phyloP scores from a whole-genome alignment of 2,329 filamentous ascomycete genomes.

The Alternaria burnsii region DNA sequence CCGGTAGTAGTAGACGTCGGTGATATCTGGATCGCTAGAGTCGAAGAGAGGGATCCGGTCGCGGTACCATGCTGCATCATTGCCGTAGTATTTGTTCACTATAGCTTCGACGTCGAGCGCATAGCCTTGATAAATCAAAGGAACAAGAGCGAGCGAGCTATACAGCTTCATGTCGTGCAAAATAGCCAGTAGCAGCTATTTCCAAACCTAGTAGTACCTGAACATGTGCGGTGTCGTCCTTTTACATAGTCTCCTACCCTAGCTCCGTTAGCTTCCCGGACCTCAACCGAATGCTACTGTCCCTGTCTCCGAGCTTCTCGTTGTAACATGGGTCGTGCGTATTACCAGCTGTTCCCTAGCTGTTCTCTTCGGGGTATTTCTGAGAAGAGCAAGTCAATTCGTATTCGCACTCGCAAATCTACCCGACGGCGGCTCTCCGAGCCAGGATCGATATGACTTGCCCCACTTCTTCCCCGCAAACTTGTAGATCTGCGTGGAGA shows the following conservation, averaged over 20 bases:
- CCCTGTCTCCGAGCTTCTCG: background rate
- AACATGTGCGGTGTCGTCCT: background rate
- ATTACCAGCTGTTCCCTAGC: background rate
- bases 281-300: background rate
- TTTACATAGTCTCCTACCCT: background rate
- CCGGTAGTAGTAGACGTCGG: conserved; percentile 58
- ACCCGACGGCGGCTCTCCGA: background rate
- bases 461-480: conserved; percentile 10
- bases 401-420: background rate
- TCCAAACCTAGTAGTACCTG: background rate
- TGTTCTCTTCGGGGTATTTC: background rate
- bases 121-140: background rate
- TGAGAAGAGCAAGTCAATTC: background rate
- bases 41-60: conserved; percentile 53
- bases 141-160: background rate
- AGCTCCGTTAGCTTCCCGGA: background rate
- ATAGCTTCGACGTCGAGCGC: conserved; percentile 35
- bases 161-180: background rate
- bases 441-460: background rate
- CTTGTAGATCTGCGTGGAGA: conserved; percentile 3
- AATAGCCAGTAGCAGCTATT: background rate
- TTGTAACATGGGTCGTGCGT: background rate
- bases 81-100: conserved; percentile 50
- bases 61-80: conserved; percentile 53
- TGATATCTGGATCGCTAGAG: conserved; percentile 49